Base-by-base conservation (phyloP, 345 rosid genomes). In the Ceriops zippeliana region DNA sequence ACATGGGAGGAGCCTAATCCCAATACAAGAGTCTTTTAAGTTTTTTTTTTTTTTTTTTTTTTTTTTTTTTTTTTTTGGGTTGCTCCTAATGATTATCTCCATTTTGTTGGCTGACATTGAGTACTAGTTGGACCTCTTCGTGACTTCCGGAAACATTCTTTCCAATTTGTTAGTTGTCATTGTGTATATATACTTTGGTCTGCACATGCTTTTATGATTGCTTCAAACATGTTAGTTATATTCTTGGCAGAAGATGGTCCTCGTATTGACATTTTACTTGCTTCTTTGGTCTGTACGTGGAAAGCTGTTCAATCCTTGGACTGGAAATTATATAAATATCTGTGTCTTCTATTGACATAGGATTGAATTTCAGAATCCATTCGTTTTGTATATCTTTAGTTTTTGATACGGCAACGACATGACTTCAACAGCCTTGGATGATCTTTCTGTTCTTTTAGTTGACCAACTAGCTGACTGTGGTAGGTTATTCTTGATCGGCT, bases 401-500 rank as follows among this genome's bases (percentile, higher is more conserved):
- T 42, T 42, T 42, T 42, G 49, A 42, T 5, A 13, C 19, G 15
- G 15, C 19, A 3, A 42, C 16, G 1, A 13, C 19, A 13, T 42
- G 49, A 42, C 1, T 42, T 42, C 49, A 42, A 3, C 5, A 15
- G 0, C 19, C 47, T 27, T 13, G 62, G 34, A 34, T 27, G 30
- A 32, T 16, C 31, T 21, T 20, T 34, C 16, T 53, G 21, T n/a
- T 3, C 19, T 38, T n/a, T 31, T 47, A 38, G 35, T 58, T 49
- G 75, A 34, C 21, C 4, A 19, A 59, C 10, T 28, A 16, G n/a
- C 9, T 51, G 37, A 10, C 11, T 42, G 34, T 62, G 2, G 8
- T 86, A 91, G 97, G 81, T 77, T 86, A 63, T 91, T 91, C 78
- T 70, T 89, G 79, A 70, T 83, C 1, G 97, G 97, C 11, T 74